These are phyloP conservation scores for Seiridium unicorne DNA, from an alignment of 2,329 filamentous ascomycete genomes.

Conservation along the genomic window DNA sequence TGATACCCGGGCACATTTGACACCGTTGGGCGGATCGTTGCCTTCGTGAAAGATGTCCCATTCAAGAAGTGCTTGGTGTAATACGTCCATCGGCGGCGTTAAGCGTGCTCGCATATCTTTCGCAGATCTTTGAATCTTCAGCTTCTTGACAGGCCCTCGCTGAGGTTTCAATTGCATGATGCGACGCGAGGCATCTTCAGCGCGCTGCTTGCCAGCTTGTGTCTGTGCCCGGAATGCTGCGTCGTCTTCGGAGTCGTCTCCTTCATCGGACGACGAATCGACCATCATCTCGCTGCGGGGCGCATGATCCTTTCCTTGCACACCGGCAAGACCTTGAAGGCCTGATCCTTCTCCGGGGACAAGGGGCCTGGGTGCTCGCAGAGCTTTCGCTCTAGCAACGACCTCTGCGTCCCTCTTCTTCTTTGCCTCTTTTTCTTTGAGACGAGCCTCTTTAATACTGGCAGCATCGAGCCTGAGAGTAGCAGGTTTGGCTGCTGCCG, in stretches of 20 bases:
- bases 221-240: conserved; percentile 47
- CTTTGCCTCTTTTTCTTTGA: conserved; percentile 72
- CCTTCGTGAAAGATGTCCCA: conserved; percentile 95
- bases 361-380: conserved; percentile 48
- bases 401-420: conserved; percentile 69
- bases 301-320: conserved; percentile 76
- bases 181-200: conserved; percentile 46
- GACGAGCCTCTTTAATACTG: conserved; percentile 71
- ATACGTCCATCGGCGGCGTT: conserved; percentile 78
- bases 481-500: conserved; percentile 6
- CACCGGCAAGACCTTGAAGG: conserved; percentile 64
- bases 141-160: conserved; percentile 78
- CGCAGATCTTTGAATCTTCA: conserved; percentile 73
- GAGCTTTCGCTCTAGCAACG: conserved; percentile 67
- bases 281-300: conserved; percentile 89
- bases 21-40: conserved; percentile 77
- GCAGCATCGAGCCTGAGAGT: conserved; percentile 25
- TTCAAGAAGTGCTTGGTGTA: conserved; percentile 83
- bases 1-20: conserved; percentile 72
- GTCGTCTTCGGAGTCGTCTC: conserved; percentile 64
- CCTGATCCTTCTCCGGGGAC: conserved; percentile 79
- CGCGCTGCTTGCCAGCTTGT: conserved; percentile 44
- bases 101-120: conserved; percentile 95
- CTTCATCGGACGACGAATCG: conserved; percentile 73
- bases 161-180: conserved; percentile 50